A percentile compares a stretch with the other conserved stretches of the same genome.
These are phyloP conservation scores for Colletotrichum navitas DNA, from an alignment of 2,329 filamentous ascomycete genomes.

Conservation along the genomic window DNA sequence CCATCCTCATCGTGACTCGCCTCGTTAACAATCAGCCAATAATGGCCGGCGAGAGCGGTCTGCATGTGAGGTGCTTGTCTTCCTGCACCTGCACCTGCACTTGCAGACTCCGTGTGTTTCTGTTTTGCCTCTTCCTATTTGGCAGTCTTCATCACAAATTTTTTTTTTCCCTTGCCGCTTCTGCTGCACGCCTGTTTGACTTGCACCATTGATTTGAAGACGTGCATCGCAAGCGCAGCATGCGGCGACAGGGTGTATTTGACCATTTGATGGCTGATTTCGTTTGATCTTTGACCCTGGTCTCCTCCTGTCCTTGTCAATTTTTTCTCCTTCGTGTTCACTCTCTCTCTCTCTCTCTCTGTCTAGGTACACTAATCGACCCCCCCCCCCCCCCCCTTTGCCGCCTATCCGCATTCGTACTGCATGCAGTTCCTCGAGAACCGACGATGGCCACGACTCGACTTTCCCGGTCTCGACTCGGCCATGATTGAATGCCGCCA, in stretches of 20 bases:
- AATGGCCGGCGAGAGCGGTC: conserved; percentile 21
- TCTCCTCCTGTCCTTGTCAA: not conserved
- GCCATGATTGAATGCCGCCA: conserved; percentile 26
- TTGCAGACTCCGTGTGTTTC: conserved; percentile 29
- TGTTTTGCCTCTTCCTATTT: conserved; percentile 31
- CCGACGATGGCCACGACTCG: conserved; percentile 23
- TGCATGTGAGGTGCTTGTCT: conserved; percentile 32
- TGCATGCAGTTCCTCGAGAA: conserved; percentile 7
- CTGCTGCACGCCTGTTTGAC: conserved; percentile 40
- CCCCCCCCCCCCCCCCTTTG: not conserved
- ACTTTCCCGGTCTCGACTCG: conserved; percentile 31
- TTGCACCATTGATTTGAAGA: conserved; percentile 35
- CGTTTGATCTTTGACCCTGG: conserved; percentile 17
- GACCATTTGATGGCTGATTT: conserved; percentile 26
- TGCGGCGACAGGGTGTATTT: conserved; percentile 31
- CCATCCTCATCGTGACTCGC: conserved; percentile 12
- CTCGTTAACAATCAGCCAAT: conserved; percentile 23
- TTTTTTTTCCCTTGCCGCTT: conserved; percentile 10
- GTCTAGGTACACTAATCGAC: not conserved
- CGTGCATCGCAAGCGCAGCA: conserved; percentile 37
- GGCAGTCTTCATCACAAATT: conserved; percentile 26
- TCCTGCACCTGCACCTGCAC: conserved; percentile 7
- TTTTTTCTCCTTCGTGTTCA: not conserved
- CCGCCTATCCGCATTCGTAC: not conserved
- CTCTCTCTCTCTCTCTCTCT: too few species aligned